Base-by-base conservation (phyloP, 192 early-diverging fungal genomes). In the Chytriomyces sp. region DNA sequence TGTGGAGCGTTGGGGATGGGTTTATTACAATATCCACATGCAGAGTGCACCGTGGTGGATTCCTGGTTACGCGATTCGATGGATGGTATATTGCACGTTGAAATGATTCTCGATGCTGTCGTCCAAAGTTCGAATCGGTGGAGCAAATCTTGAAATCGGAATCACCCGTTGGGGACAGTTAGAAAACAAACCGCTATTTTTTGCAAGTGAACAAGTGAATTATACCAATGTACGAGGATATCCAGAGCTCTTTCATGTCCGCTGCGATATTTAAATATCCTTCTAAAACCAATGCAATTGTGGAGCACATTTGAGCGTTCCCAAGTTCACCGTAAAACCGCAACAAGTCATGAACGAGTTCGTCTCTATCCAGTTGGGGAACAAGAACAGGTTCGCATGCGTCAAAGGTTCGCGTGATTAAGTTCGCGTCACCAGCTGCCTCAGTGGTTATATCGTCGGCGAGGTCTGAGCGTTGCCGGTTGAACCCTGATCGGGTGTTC, bases 251-350 rank as follows among this genome's bases (percentile, higher is more conserved):
- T 53, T 87, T 65, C 20, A 81, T 78, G n/a, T 88, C 82, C 65
- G 84, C 66, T 9, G 79, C 45, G 6, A 90, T 45, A 28, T 68
- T 72, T 23, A 73, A 18, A 28, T 24, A 3, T 24, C 88, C 80
- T 48, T 81, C 74, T 5, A 94, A 82, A 6, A 91, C 89, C 16
- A 90, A 69, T 23, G 90, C 69, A 4, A 94, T 84, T 7, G 91
- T 88, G 5, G 91, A 91, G 81, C 91, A 93, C 91, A 93, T 94
- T 69, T 94, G 93, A 2, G 93, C 90, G 69, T 94, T 92, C 10
- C 89, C 91, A 80, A 92, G 87, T 43, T 94, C 93, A 16, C 90
- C 86, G 79, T 93, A 94, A 74, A 90, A 91, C 44, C 91, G 84
- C 0, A 95, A 69, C 10, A 94, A 16, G 35, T 89, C 90, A 9